Evolutionary conservation across 441 rosid genomes (phyloP).

Genomic region (Populus hybrid): DNA sequence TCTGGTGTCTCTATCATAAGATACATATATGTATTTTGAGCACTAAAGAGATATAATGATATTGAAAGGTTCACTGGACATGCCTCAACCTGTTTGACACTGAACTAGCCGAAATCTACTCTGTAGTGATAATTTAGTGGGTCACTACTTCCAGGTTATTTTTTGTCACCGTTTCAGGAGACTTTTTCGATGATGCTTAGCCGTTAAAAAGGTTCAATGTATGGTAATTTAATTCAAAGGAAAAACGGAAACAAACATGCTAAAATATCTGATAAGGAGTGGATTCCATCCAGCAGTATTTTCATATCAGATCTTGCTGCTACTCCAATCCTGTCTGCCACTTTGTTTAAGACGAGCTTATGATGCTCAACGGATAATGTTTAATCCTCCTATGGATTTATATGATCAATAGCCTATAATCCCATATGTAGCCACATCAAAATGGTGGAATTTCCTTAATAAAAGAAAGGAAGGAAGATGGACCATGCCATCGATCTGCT

Average conservation of each 20-base stretch:
- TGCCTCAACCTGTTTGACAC: background rate
- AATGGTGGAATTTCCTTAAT: background rate
- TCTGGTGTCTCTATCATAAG: too few relatives aligned
- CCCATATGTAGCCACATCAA: background rate
- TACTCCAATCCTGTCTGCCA: background rate
- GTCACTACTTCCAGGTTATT: too few relatives aligned
- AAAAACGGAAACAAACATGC: background rate
- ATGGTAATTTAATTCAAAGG: too few relatives aligned
- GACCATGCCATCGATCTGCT: background rate
- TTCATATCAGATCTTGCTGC: background rate
- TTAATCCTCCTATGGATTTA: too few relatives aligned
- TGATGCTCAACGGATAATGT: background rate
- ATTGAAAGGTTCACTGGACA: background rate
- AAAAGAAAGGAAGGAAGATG: background rate
- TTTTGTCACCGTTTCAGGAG: background rate
- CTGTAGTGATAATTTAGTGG: background rate
- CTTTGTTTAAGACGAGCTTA: background rate
- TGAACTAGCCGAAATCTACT: background rate
- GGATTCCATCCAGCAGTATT: background rate
- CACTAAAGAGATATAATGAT: too few relatives aligned
- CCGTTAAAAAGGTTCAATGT: background rate
- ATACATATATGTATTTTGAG: too few relatives aligned
- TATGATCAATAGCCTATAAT: too few relatives aligned
- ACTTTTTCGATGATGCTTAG: background rate
- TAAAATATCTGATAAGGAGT: background rate